Evolutionary conservation across 257 asterid species (phyloP).

Genomic region (Salvia rosmarinus): DNA sequence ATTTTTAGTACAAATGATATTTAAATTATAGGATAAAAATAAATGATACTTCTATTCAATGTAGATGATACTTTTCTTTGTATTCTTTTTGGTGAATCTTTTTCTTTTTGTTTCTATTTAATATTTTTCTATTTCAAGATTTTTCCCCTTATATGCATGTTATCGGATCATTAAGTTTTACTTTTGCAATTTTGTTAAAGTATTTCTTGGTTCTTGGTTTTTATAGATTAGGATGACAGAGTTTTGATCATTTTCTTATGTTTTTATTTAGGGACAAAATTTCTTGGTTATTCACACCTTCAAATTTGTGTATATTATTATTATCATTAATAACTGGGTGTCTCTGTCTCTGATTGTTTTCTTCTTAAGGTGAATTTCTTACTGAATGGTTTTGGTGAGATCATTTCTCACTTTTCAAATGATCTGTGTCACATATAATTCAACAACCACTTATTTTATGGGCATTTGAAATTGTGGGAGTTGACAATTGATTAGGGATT

Average conservation of each 20-base stretch:
- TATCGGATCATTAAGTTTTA: not conserved
- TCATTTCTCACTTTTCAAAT: not conserved
- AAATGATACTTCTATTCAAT: no score
- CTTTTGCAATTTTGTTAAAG: not conserved
- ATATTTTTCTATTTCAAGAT: no score
- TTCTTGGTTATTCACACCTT: constrained; percentile 23
- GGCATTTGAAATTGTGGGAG: constrained; percentile 10
- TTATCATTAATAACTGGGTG: constrained; percentile 10
- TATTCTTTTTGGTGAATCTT: no score
- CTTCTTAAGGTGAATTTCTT: not conserved
- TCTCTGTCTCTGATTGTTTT: not conserved
- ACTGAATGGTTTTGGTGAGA: not conserved
- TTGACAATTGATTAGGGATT: constrained; percentile 1
- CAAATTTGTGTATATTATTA: not conserved
- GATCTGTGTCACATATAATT: constrained; percentile 4
- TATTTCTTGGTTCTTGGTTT: constrained; percentile 4
- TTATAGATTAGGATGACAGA: constrained; percentile 12
- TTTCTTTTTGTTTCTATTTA: no score
- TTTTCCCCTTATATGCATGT: constrained; percentile 2
- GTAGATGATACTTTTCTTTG: no score
- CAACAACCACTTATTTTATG: constrained; percentile 1
- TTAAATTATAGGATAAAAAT: no score
- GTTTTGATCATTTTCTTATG: no score
- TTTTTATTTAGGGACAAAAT: not conserved
- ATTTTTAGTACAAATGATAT: no score